Base-by-base conservation (phyloP, 2,329 filamentous ascomycete species). In the Fonsecaea multimorphosa region DNA sequence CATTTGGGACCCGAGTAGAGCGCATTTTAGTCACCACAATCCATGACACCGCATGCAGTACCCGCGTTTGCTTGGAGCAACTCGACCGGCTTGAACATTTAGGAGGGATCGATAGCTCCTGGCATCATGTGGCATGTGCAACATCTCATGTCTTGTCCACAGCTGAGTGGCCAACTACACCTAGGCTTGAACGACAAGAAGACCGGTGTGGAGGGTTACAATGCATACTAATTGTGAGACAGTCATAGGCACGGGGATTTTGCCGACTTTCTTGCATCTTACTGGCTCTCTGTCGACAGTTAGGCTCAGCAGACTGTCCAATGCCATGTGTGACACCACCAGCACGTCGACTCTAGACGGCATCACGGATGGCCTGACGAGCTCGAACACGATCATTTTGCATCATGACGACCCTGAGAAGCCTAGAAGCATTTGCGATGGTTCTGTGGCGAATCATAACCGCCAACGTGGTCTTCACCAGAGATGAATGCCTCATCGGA, bases 401-500 rank as follows among this genome's bases (percentile, higher is more conserved):
- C 38, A 32, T 34, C 62, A 34, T 44, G n/a, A 27, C 31, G 46
- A 49, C 46, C n/a, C 19, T 27, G 16, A 3, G 27, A 32, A 52
- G 29, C 55, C 60, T 22, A 58, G 63, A 58, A 62, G 49, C 56
- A 24, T 61, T 54, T 59, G 4, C 58, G 51, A 53, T 27, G 56
- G 52, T 64, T 53, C 32, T 51, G 63, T 58, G 61, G 59, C 67
- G 40, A 66, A 66, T 64, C 52, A 64, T 59, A 66, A 59, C 64
- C 59, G 54, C 64, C 58, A 40, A 54, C 59, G 59, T 22, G 9
- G 19, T 59, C 22, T 24, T 56, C 40, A 44, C 58, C 64, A 64
- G 54, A 56, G 38, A 49, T 34, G 44, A 60, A 49, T 19, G n/a
- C 40, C 53, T 62, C 54, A 7, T 16, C 38, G 12, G 11, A 31